These are phyloP conservation scores for Elaeagnus macrophylla DNA, from an alignment of 306 rosid genomes.

Conservation along the genomic window DNA sequence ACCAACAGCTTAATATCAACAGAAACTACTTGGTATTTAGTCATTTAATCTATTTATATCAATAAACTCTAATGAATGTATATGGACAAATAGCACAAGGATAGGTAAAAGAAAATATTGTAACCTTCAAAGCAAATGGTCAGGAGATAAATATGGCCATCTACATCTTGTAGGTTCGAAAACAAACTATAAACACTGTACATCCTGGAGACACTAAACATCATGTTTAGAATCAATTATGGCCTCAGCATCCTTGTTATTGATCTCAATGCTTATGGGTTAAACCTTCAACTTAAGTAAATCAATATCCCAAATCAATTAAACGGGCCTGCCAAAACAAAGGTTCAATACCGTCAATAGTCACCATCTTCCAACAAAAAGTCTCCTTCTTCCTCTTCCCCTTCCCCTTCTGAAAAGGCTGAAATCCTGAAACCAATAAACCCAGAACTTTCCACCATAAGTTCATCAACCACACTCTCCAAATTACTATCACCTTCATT, in stretches of 20 bases:
- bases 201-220: not conserved
- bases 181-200: conserved; percentile 7
- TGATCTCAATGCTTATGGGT: not conserved
- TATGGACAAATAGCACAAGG: not conserved
- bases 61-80: not conserved
- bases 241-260: too few species aligned
- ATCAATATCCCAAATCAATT: not conserved
- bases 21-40: not conserved
- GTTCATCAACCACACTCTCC: conserved; percentile 42
- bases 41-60: not conserved
- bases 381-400: conserved; percentile 18
- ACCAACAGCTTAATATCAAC: not conserved
- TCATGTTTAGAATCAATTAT: not conserved
- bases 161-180: not conserved
- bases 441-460: conserved; percentile 26
- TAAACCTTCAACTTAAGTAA: not conserved
- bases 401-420: conserved; percentile 44
- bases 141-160: not conserved
- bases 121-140: conserved; percentile 13
- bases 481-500: conserved; percentile 26
- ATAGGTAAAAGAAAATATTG: not conserved
- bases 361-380: conserved; percentile 26
- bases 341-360: not conserved
- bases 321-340: too few species aligned
- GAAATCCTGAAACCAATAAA: conserved; percentile 34